These are phyloP conservation scores for Zoysia matrella DNA, from an alignment of 202 grass and related monocot species.

Conservation along the genomic window DNA sequence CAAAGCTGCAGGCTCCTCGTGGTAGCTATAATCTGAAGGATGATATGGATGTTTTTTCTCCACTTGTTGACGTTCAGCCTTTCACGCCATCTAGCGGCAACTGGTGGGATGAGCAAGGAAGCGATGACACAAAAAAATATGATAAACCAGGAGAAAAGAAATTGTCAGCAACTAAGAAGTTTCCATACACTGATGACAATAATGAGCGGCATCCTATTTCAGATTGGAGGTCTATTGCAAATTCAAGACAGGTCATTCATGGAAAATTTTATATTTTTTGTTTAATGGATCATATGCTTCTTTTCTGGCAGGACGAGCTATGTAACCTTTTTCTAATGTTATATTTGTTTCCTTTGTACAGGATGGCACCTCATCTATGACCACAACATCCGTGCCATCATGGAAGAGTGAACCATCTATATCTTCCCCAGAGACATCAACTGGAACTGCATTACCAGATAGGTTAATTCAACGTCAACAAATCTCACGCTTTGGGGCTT, in stretches of 20 bases:
- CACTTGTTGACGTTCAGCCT: slow-evolving; percentile 96
- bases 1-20: slow-evolving; percentile 74
- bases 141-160: slow-evolving; percentile 69
- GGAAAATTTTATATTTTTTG: slow-evolving; percentile 39
- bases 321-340: slow-evolving; percentile 27
- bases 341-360: slow-evolving; percentile 46
- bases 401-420: slow-evolving; percentile 71
- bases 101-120: slow-evolving; percentile 87
- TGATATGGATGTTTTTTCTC: slow-evolving; percentile 99
- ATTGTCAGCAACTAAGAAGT: slow-evolving; percentile 61
- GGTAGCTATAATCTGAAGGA: slow-evolving; percentile 79
- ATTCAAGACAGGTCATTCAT: slow-evolving; percentile 68
- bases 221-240: slow-evolving; percentile 76
- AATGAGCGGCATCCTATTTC: slow-evolving; percentile 71
- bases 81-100: slow-evolving; percentile 81
- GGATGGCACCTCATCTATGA: slow-evolving; percentile 57
- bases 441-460: slow-evolving; percentile 57
- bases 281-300: slow-evolving; percentile 27
- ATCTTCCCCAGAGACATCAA: slow-evolving; percentile 46
- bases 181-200: slow-evolving; percentile 62
- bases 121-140: slow-evolving; percentile 72
- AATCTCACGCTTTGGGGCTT: slow-evolving; percentile 76
- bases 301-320: slow-evolving; percentile 20
- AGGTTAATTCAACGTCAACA: slow-evolving; percentile 57
- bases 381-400: slow-evolving; percentile 49